Evolutionary conservation across 768 basidiomycete species (phyloP).

Genomic region (Suillus clintonianus): DNA sequence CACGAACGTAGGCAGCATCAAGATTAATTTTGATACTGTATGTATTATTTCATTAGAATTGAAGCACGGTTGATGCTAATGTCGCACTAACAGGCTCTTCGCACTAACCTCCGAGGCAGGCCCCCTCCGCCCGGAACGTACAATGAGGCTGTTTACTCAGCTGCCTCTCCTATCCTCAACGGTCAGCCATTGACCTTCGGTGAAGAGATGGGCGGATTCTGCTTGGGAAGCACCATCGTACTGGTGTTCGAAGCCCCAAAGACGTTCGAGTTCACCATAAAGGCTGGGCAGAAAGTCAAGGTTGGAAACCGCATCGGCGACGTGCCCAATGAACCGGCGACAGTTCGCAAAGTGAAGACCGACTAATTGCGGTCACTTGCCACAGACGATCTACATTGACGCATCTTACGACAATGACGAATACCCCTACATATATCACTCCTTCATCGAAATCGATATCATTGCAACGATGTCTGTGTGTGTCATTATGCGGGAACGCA

Average conservation of each 20-base stretch:
- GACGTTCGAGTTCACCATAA: slow-evolving; percentile 75
- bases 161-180: slow-evolving; percentile 77
- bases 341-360: slow-evolving; percentile 36
- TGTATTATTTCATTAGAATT: slow-evolving; percentile 7
- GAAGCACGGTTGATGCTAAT: background rate
- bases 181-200: slow-evolving; percentile 88
- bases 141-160: slow-evolving; percentile 88
- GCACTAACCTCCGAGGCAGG: slow-evolving; percentile 82
- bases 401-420: slow-evolving; percentile 11
- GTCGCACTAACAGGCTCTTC: slow-evolving; percentile 57
- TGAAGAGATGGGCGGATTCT: slow-evolving; percentile 98
- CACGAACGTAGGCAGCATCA: slow-evolving; percentile 96
- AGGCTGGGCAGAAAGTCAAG: slow-evolving; percentile 80
- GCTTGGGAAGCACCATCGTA: slow-evolving; percentile 92
- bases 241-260: slow-evolving; percentile 94
- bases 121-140: slow-evolving; percentile 83
- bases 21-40: slow-evolving; percentile 92
- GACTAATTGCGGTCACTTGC: slow-evolving; percentile 17
- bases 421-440: slow-evolving; percentile 8
- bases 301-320: slow-evolving; percentile 86
- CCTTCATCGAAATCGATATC: background rate
- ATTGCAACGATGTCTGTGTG: slow-evolving; percentile 5
- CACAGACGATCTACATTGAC: background rate
- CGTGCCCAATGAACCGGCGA: slow-evolving; percentile 18
- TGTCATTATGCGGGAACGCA: slow-evolving; percentile 8